Evolutionary conservation across 2,329 filamentous ascomycete genomes (phyloP), one percentile per base, ranked within the genome.

Genomic region (Pseudocercospora fuligena): DNA sequence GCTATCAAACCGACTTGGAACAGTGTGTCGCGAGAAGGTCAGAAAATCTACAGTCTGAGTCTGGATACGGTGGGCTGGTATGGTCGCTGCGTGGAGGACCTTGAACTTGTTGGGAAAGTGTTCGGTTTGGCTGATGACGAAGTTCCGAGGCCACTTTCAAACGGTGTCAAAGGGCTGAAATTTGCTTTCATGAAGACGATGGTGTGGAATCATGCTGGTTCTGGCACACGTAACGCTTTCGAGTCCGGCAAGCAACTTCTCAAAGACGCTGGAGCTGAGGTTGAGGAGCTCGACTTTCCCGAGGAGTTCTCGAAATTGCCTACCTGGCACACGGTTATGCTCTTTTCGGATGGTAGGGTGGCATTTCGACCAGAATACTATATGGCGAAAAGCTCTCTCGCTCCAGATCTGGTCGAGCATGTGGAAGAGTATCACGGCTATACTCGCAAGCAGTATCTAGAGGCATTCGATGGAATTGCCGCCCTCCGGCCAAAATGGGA

Each of bases 1-100:
- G 88, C 82, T 0, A 80, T 90, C 63, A 91, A 91, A 54, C 88
- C 89, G 1, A 91, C 88, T 0, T 90, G 87, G 87, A 86, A 85
- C 63, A 78, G 86, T 0, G 84, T 91, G 36, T 87, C 85, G 0
- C 81, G 87, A 0, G 89, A 91, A 72, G 89, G 89, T 0, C 81
- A 85, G 53, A 88, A 86, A 74, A 79, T 87, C 1, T 89, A 86
- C 70, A 86, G 87, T 0, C 77, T 87, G 0, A 86, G 82, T 0
- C 80, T 88, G 5, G 89, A 91, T 71, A 91, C 89, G 0, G 72
- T 89, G 0, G 89, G 89, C 1, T 78, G 90, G 12, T 90, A 85
- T 65, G 82, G 86, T 0, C 84, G 89, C 0, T 83, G 80, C 5
- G 80, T 89, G 0, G 83, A 83, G 0, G 89, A 91, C 65, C 74